Percentiles rank a stretch among this genome's conserved stretches.
phyloP scores from a whole-genome alignment of 2,329 filamentous ascomycete species.

The Sclerotinia sclerotiorum region DNA sequence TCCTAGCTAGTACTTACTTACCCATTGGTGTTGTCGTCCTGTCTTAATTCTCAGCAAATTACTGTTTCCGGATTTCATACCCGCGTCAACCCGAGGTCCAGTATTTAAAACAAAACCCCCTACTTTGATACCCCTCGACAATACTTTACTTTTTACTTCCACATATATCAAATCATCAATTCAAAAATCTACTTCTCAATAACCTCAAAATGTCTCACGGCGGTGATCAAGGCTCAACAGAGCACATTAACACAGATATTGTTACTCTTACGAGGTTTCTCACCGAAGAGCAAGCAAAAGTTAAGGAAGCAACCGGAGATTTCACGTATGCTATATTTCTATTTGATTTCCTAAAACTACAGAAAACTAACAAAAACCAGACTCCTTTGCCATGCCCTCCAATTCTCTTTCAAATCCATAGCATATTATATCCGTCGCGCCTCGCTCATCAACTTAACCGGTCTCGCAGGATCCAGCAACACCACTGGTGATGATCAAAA shows the following conservation, averaged over 20 bases:
- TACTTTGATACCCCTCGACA: neutral
- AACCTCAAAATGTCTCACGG: constrained; percentile 33
- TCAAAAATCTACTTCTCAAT: constrained; percentile 15
- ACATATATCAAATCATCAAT: constrained; percentile 7
- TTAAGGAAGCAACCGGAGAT: constrained; percentile 93
- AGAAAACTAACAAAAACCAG: constrained; percentile 48
- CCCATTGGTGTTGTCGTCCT: constrained; percentile 2
- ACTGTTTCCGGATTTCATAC: constrained; percentile 25
- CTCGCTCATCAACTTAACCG: constrained; percentile 91
- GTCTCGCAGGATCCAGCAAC: constrained; percentile 92
- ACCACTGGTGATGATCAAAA: constrained; percentile 97
- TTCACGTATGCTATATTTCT: constrained; percentile 72
- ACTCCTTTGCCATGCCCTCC: constrained; percentile 92
- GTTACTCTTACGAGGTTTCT: constrained; percentile 93
- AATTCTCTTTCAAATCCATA: constrained; percentile 99
- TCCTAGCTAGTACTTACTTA: neutral
- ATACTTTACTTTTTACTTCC: neutral
- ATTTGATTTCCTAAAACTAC: neutral
- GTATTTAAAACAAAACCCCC: constrained; percentile 21
- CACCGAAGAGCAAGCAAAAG: constrained; percentile 91
- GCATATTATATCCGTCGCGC: constrained; percentile 98
- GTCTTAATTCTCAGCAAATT: constrained; percentile 11
- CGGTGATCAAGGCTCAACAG: constrained; percentile 47
- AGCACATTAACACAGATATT: constrained; percentile 94
- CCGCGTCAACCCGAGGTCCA: constrained; percentile 38